phyloP scores from a whole-genome alignment of 805 yeast genomes.

The Soucietia sequanensis region DNA sequence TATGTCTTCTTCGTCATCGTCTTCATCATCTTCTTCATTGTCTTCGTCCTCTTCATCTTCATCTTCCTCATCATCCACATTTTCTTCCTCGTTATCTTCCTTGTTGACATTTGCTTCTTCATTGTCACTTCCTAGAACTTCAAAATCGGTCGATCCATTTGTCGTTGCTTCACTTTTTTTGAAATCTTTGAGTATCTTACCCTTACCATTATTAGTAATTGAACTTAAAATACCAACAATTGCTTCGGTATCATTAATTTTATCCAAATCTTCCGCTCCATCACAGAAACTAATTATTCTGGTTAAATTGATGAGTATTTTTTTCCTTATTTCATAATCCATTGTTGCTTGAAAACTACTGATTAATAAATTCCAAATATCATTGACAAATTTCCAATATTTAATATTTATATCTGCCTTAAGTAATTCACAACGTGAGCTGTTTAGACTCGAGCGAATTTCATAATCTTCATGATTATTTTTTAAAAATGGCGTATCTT shows the following conservation, averaged over 20 bases:
- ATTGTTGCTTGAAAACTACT: conserved; percentile 72
- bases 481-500: conserved; percentile 29
- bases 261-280: conserved; percentile 22
- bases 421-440: conserved; percentile 29
- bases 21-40: conserved; percentile 6
- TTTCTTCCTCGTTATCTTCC: conserved; percentile 9
- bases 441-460: conserved; percentile 20
- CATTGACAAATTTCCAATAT: conserved; percentile 39
- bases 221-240: conserved; percentile 57
- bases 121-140: neutral
- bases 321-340: conserved; percentile 61
- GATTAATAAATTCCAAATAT: conserved; percentile 52
- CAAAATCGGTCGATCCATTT: neutral
- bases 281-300: conserved; percentile 48
- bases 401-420: conserved; percentile 17
- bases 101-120: neutral
- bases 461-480: conserved; percentile 12
- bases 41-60: conserved; percentile 8
- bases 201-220: conserved; percentile 53
- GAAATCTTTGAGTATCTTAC: conserved; percentile 16
- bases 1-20: conserved; percentile 4
- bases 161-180: conserved; percentile 10
- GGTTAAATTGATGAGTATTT: conserved; percentile 51
- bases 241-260: conserved; percentile 29
- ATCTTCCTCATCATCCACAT: too few species aligned